phyloP scores from a whole-genome alignment of 306 rosid genomes.

The Malus domestica region DNA sequence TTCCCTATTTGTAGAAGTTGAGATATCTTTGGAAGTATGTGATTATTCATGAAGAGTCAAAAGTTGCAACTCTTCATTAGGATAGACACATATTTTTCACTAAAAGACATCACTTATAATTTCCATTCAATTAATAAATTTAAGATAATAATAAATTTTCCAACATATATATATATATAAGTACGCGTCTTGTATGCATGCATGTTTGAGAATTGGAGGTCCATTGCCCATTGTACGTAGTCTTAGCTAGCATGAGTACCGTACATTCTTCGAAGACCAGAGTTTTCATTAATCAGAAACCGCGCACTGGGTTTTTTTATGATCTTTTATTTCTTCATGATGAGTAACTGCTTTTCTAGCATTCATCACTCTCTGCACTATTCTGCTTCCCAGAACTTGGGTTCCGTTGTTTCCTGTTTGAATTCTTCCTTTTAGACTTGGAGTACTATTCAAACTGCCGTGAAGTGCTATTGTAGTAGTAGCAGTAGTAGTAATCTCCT shows the following conservation, averaged over 20 bases:
- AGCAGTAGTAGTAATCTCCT: background rate
- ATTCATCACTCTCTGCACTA: conserved; percentile 73
- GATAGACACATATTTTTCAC: no score
- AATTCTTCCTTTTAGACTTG: background rate
- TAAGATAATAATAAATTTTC: no score
- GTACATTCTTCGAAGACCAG: background rate
- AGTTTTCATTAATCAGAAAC: background rate
- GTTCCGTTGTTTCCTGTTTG: conserved; percentile 13
- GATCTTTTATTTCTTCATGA: conserved; percentile 29
- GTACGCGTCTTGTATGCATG: no score
- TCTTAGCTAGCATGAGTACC: background rate
- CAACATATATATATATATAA: no score
- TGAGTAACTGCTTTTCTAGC: conserved; percentile 44
- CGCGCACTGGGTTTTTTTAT: conserved; percentile 17
- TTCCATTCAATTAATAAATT: no score
- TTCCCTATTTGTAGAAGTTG: no score
- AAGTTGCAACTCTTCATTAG: no score
- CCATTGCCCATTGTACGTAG: no score
- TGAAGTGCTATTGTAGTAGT: background rate
- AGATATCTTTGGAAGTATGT: no score
- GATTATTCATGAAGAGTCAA: no score
- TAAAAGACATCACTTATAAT: no score
- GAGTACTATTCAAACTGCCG: background rate
- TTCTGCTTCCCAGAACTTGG: conserved; percentile 61
- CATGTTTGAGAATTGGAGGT: no score